Evolutionary conservation across 148 eudicot genomes (phyloP).

Genomic region (Suaeda aralocaspica): DNA sequence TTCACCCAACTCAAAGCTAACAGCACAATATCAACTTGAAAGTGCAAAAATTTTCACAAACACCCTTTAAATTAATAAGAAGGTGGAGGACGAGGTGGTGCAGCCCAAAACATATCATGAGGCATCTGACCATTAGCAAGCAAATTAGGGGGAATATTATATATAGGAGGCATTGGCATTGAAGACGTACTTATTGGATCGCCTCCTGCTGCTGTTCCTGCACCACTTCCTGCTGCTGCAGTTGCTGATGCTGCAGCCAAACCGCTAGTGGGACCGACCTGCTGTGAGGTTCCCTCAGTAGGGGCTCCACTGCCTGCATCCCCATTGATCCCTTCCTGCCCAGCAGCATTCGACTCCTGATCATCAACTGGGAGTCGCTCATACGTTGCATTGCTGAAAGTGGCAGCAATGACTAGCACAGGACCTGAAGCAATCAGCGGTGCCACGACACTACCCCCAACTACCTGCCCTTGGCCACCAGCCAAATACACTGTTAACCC

Average conservation of each 20-base stretch:
- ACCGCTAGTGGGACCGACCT: too few species aligned
- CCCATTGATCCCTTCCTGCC: conserved; percentile 15
- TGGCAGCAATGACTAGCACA: conserved; percentile 64
- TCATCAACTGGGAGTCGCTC: conserved; percentile 62
- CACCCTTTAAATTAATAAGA: conserved; percentile 16
- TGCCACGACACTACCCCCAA: conserved; percentile 63
- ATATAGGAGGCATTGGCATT: conserved; percentile 35
- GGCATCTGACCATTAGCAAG: conserved; percentile 49
- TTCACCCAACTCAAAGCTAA: conserved; percentile 16
- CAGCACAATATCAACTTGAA: neutral
- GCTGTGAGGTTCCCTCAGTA: conserved; percentile 13
- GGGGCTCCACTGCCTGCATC: conserved; percentile 26
- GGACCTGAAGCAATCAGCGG: conserved; percentile 62
- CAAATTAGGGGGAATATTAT: conserved; percentile 43
- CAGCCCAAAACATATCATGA: conserved; percentile 45
- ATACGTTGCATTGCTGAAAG: conserved; percentile 50
- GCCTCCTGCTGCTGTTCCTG: neutral
- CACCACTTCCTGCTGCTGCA: conserved; percentile 27
- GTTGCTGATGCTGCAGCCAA: conserved; percentile 21
- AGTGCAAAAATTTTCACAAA: conserved; percentile 6
- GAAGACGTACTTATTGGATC: conserved; percentile 25
- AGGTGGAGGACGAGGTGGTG: conserved; percentile 46
- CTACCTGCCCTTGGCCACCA: conserved; percentile 74
- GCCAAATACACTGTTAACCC: conserved; percentile 62
- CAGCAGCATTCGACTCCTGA: conserved; percentile 17